phyloP scores from a whole-genome alignment of 495 filamentous ascomycete genomes.

The Lentithecium fluviatile region DNA sequence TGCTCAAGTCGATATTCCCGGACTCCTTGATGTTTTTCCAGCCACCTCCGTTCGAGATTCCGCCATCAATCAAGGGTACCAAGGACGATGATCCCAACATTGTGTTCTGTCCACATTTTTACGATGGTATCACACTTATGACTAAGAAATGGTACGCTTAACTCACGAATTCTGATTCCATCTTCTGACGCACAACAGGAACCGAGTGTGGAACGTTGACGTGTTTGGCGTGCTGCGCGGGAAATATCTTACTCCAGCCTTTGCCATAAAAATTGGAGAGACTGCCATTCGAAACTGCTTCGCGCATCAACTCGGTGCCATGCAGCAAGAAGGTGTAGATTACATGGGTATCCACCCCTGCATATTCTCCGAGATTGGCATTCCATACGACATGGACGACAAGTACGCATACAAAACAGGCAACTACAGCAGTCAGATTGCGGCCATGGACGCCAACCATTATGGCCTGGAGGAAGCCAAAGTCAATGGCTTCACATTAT shows the following conservation, averaged over 20 bases:
- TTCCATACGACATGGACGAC: conserved; percentile 98
- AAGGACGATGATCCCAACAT: conserved; percentile 83
- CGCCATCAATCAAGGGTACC: conserved; percentile 83
- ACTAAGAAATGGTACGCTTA: conserved; percentile 81
- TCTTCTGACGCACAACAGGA: conserved; percentile 51
- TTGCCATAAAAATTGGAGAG: conserved; percentile 90
- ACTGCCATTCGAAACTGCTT: conserved; percentile 94
- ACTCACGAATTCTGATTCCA: background rate
- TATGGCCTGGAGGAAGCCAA: conserved; percentile 82
- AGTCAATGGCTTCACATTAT: conserved; percentile 81
- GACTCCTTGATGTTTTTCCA: conserved; percentile 87
- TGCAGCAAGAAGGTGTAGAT: conserved; percentile 82
- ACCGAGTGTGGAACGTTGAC: conserved; percentile 93
- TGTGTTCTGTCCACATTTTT: conserved; percentile 92
- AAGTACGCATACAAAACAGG: conserved; percentile 95
- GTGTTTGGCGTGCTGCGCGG: conserved; percentile 89
- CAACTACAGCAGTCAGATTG: conserved; percentile 87
- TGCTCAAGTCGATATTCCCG: conserved; percentile 72
- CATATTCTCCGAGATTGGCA: conserved; percentile 92
- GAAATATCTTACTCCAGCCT: conserved; percentile 79
- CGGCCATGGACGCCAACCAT: conserved; percentile 96
- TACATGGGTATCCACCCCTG: conserved; percentile 89
- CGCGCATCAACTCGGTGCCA: conserved; percentile 82
- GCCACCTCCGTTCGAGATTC: conserved; percentile 86
- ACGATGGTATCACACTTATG: conserved; percentile 94